Evolutionary conservation across 768 basidiomycete species (phyloP), one percentile per base, ranked within the genome.

Genomic region (Phaffia tasmanica): DNA sequence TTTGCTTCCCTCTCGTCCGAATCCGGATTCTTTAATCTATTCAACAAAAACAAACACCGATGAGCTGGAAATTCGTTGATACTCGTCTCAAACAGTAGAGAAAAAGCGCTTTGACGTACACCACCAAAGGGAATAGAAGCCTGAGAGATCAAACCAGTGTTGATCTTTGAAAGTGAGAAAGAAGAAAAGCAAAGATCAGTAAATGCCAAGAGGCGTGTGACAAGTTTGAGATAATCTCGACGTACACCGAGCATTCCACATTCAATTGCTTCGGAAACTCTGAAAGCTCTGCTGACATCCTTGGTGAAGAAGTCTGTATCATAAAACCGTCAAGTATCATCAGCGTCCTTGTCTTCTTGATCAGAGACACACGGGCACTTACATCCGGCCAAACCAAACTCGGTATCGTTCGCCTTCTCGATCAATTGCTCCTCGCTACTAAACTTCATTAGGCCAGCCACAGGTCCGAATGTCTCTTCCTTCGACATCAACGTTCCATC

Each of bases 391-490:
- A 99, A 80, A 0, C 95, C 95, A 30, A 87, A 83, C 23, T 88
- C 83, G 0, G 85, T 81, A 71, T 83, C 79, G 76, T 99, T 98
- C 42, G 94, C 94, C 61, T 90, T 77, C 71, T 81, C 80, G 64
- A 98, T 80, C 0, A 91, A 92, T 75, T 98, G 87, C 54, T 92
- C 91, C 77, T 99, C 95, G 0, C 90, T 91, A 76, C 88, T 84
- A 74, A 99, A 99, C 73, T 86, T 86, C 75, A 83, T 85, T 27
- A 99, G 78, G 8, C 88, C 86, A 0, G 91, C 91, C 49, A 94
- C 76, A 1, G 76, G 93, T 0, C 94, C 95, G 73, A 99, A 99
- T 0, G 95, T 98, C 80, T 99, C 95, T 75, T 98, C 95, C 14
- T 72, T 73, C 72, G 83, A 81, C 72, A 94, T 73, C 47, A 81